phyloP scores from a whole-genome alignment of 441 rosid genomes.

The Arabidopsis lyrata region DNA sequence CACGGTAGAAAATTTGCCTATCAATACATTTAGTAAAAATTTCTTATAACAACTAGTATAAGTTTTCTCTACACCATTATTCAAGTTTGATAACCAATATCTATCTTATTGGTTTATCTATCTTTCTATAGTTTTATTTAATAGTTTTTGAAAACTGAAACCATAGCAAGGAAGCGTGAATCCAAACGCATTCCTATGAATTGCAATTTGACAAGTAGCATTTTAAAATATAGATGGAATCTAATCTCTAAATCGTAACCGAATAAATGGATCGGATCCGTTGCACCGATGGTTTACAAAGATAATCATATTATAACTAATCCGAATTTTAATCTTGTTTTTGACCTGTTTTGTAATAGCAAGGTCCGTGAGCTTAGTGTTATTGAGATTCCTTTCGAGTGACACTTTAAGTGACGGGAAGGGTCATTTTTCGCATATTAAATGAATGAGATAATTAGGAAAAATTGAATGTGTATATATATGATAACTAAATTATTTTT shows the following conservation, averaged over 20 bases:
- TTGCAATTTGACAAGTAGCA: slow-evolving; percentile 29
- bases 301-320: slow-evolving; percentile 40
- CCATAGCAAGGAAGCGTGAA: slow-evolving; percentile 15
- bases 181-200: slow-evolving; percentile 22
- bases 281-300: slow-evolving; percentile 30
- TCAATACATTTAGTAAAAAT: not conserved
- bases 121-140: not conserved
- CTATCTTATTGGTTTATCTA: not conserved
- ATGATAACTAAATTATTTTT: no score
- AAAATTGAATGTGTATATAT: no score
- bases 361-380: slow-evolving; percentile 33
- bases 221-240: slow-evolving; percentile 25
- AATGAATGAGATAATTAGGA: not conserved
- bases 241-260: slow-evolving; percentile 27
- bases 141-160: not conserved
- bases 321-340: slow-evolving; percentile 28
- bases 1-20: not conserved
- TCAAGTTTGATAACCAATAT: not conserved
- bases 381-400: slow-evolving; percentile 32
- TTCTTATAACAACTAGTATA: no score
- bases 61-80: not conserved
- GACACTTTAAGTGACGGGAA: slow-evolving; percentile 23
- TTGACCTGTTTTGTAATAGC: not conserved
- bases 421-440: slow-evolving; percentile 17
- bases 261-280: slow-evolving; percentile 39